A percentile compares a stretch with the other conserved stretches of the same genome.
These are phyloP conservation scores for Colletotrichum tofieldiae DNA, from an alignment of 2,329 filamentous ascomycete species.

Conservation along the genomic window DNA sequence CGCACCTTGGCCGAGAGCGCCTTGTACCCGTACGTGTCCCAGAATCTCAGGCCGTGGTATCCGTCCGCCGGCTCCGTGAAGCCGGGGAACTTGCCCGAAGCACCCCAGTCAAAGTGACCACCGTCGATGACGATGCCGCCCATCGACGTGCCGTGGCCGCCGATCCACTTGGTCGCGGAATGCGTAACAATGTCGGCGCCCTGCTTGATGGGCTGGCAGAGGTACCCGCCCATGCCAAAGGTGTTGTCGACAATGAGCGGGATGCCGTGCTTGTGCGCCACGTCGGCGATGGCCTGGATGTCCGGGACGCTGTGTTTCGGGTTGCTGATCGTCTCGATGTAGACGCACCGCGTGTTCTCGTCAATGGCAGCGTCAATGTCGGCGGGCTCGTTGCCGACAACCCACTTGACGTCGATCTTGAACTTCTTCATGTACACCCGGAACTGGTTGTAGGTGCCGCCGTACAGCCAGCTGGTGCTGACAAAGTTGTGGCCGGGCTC, in stretches of 20 bases:
- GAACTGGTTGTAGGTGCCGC: conserved; percentile 97
- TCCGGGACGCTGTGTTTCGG: conserved; percentile 89
- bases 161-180: conserved; percentile 82
- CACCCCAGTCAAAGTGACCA: conserved; percentile 82
- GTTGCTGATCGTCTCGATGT: conserved; percentile 93
- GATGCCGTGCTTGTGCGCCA: conserved; percentile 64
- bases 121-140: conserved; percentile 78
- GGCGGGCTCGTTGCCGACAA: conserved; percentile 83
- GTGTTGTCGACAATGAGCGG: conserved; percentile 74
- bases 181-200: conserved; percentile 82
- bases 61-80: conserved; percentile 79
- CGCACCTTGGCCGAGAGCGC: conserved; percentile 77
- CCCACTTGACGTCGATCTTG: conserved; percentile 89
- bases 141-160: conserved; percentile 80
- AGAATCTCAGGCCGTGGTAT: conserved; percentile 80
- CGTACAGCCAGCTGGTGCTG: conserved; percentile 92
- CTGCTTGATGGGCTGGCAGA: conserved; percentile 76
- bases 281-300: conserved; percentile 75
- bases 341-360: conserved; percentile 92
- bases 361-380: conserved; percentile 89
- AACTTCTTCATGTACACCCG: conserved; percentile 90
- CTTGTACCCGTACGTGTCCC: conserved; percentile 77
- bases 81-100: conserved; percentile 78
- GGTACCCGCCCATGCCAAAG: conserved; percentile 80
- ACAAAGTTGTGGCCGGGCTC: conserved; percentile 93